Evolutionary conservation across 768 basidiomycete genomes (phyloP), one percentile per base, ranked within the genome.

Genomic region (Kwoniella dejecticola): DNA sequence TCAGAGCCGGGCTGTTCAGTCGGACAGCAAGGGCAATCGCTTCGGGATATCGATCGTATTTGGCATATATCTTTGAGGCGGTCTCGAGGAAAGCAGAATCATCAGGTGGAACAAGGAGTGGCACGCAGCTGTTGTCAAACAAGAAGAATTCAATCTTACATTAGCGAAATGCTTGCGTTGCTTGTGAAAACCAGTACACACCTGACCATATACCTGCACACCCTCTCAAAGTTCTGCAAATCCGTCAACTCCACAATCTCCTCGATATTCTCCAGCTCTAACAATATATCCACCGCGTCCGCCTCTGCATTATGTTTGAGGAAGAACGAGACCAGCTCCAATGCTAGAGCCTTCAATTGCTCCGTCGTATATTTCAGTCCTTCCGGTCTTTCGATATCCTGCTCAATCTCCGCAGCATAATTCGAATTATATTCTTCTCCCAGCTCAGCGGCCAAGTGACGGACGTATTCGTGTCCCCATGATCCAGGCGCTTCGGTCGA

Each of bases 401-500:
- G 33, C 5, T 45, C 56, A 17, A 49, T 23, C 19, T 57, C 56
- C 17, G 24, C 31, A 24, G 56, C 56, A 27, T 57, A 57, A 26
- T 57, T 45, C 13, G 46, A 45, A 46, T 57, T 57, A 75, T 88
- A 98, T 75, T 98, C 96, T 75, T 97, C 91, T 5, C 93, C 93
- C 7, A 99, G 87, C 76, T 99, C 96, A 1, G 95, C 88, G 11
- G 96, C 91, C 46, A 99, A 85, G 77, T 99, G 95, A 31, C 95
- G 88, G 55, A 98, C 91, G 74, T 99, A 99, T 82, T 99, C 96
- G 77, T 99, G 94, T 3, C 96, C 96, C 96, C 96, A 99, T 30
- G 87, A 84, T n/a, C 95, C 94, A 0, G 96, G 94, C 67, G 92
- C 90, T 70, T 82, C 81, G 31, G 77, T 75, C 13, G 79, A 75